Conservation (phyloP, 805 yeast species). For the Wickerhamomyces bovis region DNA sequence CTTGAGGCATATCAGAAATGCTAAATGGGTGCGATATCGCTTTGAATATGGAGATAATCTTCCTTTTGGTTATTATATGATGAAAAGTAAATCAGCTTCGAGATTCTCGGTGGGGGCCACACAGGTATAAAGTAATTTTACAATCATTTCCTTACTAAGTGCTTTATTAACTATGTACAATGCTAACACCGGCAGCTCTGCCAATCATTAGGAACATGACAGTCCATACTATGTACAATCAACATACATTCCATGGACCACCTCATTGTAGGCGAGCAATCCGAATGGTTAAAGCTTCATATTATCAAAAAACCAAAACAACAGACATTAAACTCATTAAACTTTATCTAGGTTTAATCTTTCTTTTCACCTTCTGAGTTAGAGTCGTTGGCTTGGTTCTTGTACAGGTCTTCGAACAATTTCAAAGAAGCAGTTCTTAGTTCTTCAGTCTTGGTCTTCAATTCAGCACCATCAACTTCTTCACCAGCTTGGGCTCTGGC, state of each 20-base stretch:
- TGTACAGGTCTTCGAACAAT: conserved; percentile 51
- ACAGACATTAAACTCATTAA: not conserved
- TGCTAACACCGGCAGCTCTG: not conserved
- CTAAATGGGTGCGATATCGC: not conserved
- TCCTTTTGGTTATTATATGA: not conserved
- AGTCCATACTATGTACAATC: not conserved
- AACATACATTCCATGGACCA: not conserved
- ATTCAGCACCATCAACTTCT: conserved; percentile 49
- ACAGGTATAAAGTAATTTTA: not conserved
- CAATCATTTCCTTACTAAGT: not conserved
- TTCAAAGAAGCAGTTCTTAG: conserved; percentile 73
- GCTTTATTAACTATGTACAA: not conserved
- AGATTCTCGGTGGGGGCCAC: not conserved
- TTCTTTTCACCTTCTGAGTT: conserved; percentile 24
- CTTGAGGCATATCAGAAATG: conserved; percentile 6
- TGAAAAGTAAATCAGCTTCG: not conserved
- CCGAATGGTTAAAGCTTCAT: not conserved
- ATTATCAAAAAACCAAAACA: conserved; percentile 1
- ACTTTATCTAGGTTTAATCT: conserved; percentile 2
- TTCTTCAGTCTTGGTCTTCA: conserved; percentile 77
- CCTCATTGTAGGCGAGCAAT: not conserved
- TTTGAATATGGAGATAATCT: not conserved
- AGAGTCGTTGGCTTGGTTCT: conserved; percentile 20
- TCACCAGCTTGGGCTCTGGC: conserved; percentile 67
- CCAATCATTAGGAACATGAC: not conserved